phyloP scores from a whole-genome alignment of 2,329 filamentous ascomycete species.

The Dothiorella sarmentorum region DNA sequence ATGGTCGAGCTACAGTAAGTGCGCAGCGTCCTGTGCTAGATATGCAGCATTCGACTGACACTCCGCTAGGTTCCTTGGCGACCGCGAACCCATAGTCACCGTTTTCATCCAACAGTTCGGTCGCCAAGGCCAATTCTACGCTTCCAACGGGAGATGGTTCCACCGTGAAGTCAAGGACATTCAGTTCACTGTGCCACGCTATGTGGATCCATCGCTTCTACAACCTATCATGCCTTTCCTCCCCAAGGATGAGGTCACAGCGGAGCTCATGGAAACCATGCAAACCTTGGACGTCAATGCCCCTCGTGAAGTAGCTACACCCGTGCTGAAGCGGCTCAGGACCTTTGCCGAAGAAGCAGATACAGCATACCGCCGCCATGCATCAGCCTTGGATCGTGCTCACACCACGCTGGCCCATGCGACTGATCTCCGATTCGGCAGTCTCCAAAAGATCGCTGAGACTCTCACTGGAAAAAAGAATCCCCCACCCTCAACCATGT shows the following conservation, averaged over 20 bases:
- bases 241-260: constrained; percentile 40
- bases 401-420: constrained; percentile 46
- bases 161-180: constrained; percentile 38
- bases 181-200: constrained; percentile 49
- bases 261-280: constrained; percentile 34
- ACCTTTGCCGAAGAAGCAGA: constrained; percentile 45
- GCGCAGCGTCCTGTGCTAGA: too few species aligned
- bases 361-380: constrained; percentile 46
- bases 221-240: constrained; percentile 50
- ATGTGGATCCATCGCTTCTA: constrained; percentile 45
- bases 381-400: constrained; percentile 47
- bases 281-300: constrained; percentile 40
- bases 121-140: constrained; percentile 46
- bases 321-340: constrained; percentile 43
- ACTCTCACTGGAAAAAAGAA: constrained; percentile 42
- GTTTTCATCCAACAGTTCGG: constrained; percentile 47
- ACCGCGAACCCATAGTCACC: constrained; percentile 43
- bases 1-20: constrained; percentile 45
- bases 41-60: not conserved
- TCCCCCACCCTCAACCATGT: constrained; percentile 51
- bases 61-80: constrained; percentile 15
- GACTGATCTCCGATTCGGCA: constrained; percentile 45
- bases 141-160: constrained; percentile 49
- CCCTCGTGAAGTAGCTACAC: constrained; percentile 45
- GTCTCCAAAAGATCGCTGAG: constrained; percentile 45